These are phyloP conservation scores for Penicillium herquei DNA, from an alignment of 495 filamentous ascomycete species.

Conservation along the genomic window DNA sequence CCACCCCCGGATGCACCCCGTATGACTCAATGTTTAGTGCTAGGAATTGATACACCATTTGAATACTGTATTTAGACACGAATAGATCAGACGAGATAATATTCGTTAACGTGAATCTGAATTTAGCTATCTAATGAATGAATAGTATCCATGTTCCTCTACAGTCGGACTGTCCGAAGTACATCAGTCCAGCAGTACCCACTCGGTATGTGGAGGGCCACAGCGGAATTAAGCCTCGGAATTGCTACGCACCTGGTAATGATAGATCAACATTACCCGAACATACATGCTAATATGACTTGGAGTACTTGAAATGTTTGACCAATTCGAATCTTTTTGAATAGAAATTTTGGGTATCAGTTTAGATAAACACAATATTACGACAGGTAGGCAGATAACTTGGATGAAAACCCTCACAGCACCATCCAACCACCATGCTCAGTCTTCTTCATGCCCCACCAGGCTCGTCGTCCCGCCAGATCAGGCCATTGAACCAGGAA, in stretches of 20 bases:
- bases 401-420: constrained; percentile 25
- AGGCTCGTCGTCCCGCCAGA: constrained; percentile 46
- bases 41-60: not conserved
- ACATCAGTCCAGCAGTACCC: not conserved
- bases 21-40: not conserved
- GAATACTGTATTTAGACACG: not conserved
- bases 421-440: constrained; percentile 48
- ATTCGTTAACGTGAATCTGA: too few species aligned
- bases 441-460: constrained; percentile 41
- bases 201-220: constrained; percentile 16
- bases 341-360: too few species aligned
- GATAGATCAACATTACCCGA: too few species aligned
- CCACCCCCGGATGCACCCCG: not conserved
- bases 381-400: not conserved
- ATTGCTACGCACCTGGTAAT: not conserved
- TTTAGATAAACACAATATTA: too few species aligned
- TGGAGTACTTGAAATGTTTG: too few species aligned
- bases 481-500: constrained; percentile 76
- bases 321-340: too few species aligned
- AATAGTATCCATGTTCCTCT: not conserved
- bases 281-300: too few species aligned
- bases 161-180: not conserved
- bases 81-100: too few species aligned
- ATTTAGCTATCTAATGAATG: too few species aligned
- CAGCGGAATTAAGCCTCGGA: not conserved